Conservation (phyloP, 441 rosid species). For the Eruca vesicaria region DNA sequence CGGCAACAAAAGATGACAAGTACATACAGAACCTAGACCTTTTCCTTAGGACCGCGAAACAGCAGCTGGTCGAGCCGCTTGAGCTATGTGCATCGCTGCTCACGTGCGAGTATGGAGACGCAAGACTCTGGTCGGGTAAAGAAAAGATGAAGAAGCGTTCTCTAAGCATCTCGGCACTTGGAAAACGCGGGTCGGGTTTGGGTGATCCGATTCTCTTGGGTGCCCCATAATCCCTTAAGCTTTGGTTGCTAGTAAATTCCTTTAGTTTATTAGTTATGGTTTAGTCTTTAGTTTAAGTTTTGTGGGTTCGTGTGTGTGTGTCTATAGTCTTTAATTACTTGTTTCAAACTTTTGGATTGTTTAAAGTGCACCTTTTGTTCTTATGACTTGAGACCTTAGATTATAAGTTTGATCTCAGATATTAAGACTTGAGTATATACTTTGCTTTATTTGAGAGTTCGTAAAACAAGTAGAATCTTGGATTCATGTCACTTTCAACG, state of each 20-base stretch:
- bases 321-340: neutral
- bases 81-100: conserved; percentile 49
- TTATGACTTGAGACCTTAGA: neutral
- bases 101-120: conserved; percentile 33
- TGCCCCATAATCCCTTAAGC: conserved; percentile 20
- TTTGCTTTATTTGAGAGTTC: neutral
- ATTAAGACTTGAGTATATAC: neutral
- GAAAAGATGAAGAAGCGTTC: conserved; percentile 62
- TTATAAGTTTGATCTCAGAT: neutral
- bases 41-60: conserved; percentile 47
- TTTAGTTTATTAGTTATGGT: neutral
- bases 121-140: conserved; percentile 37
- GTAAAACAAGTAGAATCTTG: neutral
- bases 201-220: conserved; percentile 48
- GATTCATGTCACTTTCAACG: neutral
- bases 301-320: neutral
- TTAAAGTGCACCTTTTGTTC: neutral
- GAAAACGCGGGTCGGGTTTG: conserved; percentile 48
- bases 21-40: conserved; percentile 56
- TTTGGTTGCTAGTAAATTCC: neutral
- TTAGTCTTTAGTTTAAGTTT: neutral
- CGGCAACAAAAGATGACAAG: conserved; percentile 44
- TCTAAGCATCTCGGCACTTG: conserved; percentile 67
- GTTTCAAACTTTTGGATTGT: neutral
- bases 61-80: conserved; percentile 44